A percentile compares a stretch with the other conserved stretches of the same genome.
Conservation (phyloP, 306 rosid genomes). For the Lathyrus oleraceus region DNA sequence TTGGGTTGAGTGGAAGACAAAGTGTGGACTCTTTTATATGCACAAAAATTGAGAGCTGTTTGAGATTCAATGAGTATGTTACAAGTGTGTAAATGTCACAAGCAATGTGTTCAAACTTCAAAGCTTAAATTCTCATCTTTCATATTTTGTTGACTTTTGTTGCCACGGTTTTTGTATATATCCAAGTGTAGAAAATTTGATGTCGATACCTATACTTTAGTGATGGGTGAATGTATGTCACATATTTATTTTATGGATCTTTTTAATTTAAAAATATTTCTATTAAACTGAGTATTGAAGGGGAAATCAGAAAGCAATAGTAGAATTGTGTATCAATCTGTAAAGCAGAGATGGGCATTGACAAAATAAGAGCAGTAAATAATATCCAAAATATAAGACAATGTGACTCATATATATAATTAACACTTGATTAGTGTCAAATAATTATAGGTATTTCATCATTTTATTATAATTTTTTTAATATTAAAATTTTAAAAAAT, state of each 20-base stretch:
- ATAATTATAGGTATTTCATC: too few species aligned
- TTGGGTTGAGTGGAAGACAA: constrained; percentile 16
- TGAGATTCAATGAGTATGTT: neutral
- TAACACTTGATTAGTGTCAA: too few species aligned
- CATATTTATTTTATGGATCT: neutral
- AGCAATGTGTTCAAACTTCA: constrained; percentile 19
- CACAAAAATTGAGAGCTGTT: constrained; percentile 8
- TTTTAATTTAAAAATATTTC: too few species aligned
- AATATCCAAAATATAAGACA: too few species aligned
- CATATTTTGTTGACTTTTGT: constrained; percentile 31
- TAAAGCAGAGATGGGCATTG: too few species aligned
- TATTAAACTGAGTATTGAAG: too few species aligned
- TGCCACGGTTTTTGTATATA: neutral
- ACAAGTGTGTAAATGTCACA: constrained; percentile 29
- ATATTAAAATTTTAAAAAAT: too few species aligned
- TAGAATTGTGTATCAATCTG: too few species aligned
- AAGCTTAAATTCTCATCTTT: constrained; percentile 28
- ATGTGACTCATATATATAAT: too few species aligned
- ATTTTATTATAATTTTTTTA: too few species aligned
- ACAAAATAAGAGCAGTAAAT: too few species aligned
- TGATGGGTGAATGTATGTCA: constrained; percentile 2
- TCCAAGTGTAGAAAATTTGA: neutral
- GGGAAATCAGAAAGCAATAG: too few species aligned
- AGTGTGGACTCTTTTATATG: constrained; percentile 23
- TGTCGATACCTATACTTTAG: neutral